Base-by-base conservation (phyloP, 2,329 filamentous ascomycete species). In the Gaeumannomyces sp. region DNA sequence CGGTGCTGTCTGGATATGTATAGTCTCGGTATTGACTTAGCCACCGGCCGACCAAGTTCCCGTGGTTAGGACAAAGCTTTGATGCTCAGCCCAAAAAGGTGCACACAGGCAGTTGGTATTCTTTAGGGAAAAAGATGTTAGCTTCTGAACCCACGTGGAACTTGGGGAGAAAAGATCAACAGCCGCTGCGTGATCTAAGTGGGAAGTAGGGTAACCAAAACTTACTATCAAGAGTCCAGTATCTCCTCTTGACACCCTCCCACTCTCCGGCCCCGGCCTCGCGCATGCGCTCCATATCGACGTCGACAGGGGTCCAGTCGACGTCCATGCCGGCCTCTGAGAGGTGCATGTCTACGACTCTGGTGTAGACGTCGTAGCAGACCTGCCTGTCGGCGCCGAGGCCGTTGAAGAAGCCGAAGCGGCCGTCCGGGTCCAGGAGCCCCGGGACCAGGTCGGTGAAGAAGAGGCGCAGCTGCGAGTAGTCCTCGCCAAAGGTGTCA, bases 401-500 rank as follows among this genome's bases (percentile, higher is more conserved):
- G 0, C 95, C 93, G 72, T 96, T 93, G 74, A 96, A 92, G 76
- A 94, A 96, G 68, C 93, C 89, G 74, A 96, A 96, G 11, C 89
- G 84, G 66, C 93, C 90, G 4, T 84, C 77, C 28, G 83, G 80
- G 69, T 91, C 88, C 60, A 99, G 79, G 64, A 98, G 76, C 0
- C 87, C 89, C 38, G 95, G 91, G 14, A 98, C 88, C 70, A 90
- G 87, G 75, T 98, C 95, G 2, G 85, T 89, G 74, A 98, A 97
- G 79, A 98, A 97, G 66, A 88, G 82, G 60, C 89, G 89, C 33
- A 98, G 85, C 74, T 94, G 91, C 2, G 82, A 81, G 76, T 98
- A 99, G 68, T 95, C 91, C 78, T 99, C 95, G 8, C 93, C 95
- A 75, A 98, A 98, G 0, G 95, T 99, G 74, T 99, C 95, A 73